Percentiles rank a stretch among this genome's conserved stretches.
phyloP scores from a whole-genome alignment of 2,329 filamentous ascomycete species.

The Verticillium longisporum region DNA sequence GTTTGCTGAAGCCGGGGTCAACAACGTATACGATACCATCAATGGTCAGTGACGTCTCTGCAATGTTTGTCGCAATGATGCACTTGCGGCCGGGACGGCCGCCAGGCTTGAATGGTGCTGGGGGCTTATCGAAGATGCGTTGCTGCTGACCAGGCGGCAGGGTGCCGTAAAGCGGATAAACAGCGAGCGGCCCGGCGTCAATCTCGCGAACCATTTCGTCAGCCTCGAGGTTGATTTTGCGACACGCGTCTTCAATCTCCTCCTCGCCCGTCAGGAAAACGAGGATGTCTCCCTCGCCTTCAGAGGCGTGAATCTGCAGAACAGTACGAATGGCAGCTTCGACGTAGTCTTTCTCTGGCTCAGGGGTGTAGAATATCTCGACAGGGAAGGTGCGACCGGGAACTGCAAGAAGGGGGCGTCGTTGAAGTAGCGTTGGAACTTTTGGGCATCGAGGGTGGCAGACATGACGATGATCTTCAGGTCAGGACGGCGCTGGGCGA shows the following conservation, averaged over 20 bases:
- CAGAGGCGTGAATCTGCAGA: slow-evolving; percentile 90
- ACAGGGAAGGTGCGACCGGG: slow-evolving; percentile 94
- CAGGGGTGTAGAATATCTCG: slow-evolving; percentile 96
- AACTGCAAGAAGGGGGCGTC: slow-evolving; percentile 89
- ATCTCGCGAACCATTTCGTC: slow-evolving; percentile 90
- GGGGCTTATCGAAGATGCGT: slow-evolving; percentile 87
- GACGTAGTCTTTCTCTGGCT: slow-evolving; percentile 93
- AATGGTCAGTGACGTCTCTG: slow-evolving; percentile 94
- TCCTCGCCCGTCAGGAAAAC: slow-evolving; percentile 97
- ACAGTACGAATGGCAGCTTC: slow-evolving; percentile 93
- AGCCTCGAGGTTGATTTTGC: slow-evolving; percentile 86
- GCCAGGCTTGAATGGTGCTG: slow-evolving; percentile 62
- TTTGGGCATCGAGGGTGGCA: slow-evolving; percentile 92
- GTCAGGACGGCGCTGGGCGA: slow-evolving; percentile 73
- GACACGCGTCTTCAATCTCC: slow-evolving; percentile 93
- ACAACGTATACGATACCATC: slow-evolving; percentile 99
- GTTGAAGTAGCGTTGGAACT: slow-evolving; percentile 97
- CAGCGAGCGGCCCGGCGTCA: slow-evolving; percentile 79
- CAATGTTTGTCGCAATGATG: slow-evolving; percentile 95
- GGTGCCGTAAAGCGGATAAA: slow-evolving; percentile 92
- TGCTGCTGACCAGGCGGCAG: slow-evolving; percentile 91
- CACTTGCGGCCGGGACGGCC: slow-evolving; percentile 87
- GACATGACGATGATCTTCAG: slow-evolving; percentile 99
- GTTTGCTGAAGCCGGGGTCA: slow-evolving; percentile 98
- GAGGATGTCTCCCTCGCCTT: slow-evolving; percentile 86